Evolutionary conservation across 2,329 filamentous ascomycete genomes (phyloP).

Genomic region (Colletotrichum navitas): DNA sequence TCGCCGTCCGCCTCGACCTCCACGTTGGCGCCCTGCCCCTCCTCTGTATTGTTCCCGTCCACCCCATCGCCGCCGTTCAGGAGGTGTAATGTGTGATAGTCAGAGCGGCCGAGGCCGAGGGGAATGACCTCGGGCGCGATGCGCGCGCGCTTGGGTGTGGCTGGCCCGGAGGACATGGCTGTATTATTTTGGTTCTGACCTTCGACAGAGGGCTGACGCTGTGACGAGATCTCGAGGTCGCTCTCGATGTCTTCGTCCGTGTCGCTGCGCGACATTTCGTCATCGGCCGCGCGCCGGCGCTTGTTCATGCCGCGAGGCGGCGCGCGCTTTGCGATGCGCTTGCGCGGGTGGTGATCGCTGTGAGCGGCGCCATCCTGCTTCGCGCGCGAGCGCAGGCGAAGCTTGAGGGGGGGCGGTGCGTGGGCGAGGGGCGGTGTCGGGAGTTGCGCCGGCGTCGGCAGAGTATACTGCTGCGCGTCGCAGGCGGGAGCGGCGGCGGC

Average conservation of each 20-base stretch:
- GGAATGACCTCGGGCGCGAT: conserved; percentile 72
- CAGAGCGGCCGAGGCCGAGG: conserved; percentile 68
- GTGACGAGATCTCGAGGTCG: conserved; percentile 53
- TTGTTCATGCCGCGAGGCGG: conserved; percentile 65
- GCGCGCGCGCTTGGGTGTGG: conserved; percentile 71
- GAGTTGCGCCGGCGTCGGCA: conserved; percentile 58
- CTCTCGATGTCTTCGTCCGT: conserved; percentile 50
- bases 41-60: conserved; percentile 43
- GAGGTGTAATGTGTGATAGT: conserved; percentile 67
- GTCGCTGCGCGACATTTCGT: conserved; percentile 59
- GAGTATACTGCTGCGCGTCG: conserved; percentile 51
- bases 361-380: conserved; percentile 47
- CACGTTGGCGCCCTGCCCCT: conserved; percentile 52
- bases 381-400: conserved; percentile 65
- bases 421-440: conserved; percentile 69
- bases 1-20: conserved; percentile 60
- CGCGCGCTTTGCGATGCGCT: conserved; percentile 66
- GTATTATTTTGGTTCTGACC: conserved; percentile 39
- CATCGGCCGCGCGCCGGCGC: conserved; percentile 62
- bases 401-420: conserved; percentile 64
- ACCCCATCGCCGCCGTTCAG: conserved; percentile 47
- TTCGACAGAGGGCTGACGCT: conserved; percentile 25
- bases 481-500: conserved; percentile 45
- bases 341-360: conserved; percentile 53
- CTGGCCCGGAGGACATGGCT: conserved; percentile 51